Base-by-base conservation (phyloP, 495 filamentous ascomycete species). In the Cenococcum geophilum region DNA sequence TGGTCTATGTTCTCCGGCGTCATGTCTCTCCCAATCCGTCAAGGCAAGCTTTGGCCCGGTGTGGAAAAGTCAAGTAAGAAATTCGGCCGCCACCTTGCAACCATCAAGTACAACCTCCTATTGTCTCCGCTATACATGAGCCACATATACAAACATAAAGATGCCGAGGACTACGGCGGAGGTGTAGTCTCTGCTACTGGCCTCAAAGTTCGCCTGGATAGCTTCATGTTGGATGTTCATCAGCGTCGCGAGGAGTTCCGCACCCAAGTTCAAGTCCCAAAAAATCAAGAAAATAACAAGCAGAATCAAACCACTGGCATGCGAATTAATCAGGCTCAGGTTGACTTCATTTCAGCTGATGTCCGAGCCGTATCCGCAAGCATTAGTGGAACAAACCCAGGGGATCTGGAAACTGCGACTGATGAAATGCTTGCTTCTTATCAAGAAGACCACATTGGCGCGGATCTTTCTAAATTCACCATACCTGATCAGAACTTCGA, bases 131-230 rank as follows among this genome's bases (percentile, higher is more conserved):
- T 98, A 5, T 98, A 93, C 69, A 83, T 97, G 52, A 92, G 91
- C 59, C 93, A 98, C 61, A 89, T 98, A 42, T 98, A 98, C 77
- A 97, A 96, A 73, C 95, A 98, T 75, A 96, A 96, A 68, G 95
- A 97, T 68, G 85, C 82, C 3, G 92, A 96, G 71, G 91, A 96
- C 53, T 88, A 87, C 70, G 79, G 81, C 0, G 86, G 92, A 62
- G 85, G 87, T 66, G 78, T 84, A 4, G 89, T 96, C 21, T 90
- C 89, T 52, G 92, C 92, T 0, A 98, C 93, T 14, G 93, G 93
- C 20, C 79, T 97, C 54, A 98, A 98, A 73, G 86, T 95, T 67
- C 86, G 91, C 36, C 80, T 98, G 45, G 91, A 97, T 70, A 95
- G 89, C 74, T 89, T 96, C 69, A 95, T 97, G 83, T 80, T 98